Evolutionary conservation across 2,329 filamentous ascomycete genomes (phyloP), one percentile per base, ranked within the genome.

Genomic region (Xylaria sp.): DNA sequence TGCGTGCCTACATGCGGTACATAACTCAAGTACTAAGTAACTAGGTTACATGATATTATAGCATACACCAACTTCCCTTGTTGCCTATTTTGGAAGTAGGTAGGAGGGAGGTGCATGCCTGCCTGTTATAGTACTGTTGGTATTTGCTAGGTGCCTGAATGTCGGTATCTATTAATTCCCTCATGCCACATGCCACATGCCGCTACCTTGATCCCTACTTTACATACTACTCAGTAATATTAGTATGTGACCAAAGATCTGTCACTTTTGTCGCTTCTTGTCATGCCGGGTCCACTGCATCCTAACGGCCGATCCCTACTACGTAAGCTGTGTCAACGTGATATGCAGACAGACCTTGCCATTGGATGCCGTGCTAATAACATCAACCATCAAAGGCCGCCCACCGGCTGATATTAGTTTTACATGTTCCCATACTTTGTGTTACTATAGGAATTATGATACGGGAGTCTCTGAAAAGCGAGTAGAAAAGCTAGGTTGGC

Each of bases 211-310:
- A 44, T 4, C 16, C 40, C 18, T 44, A 44, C 16, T 21, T 44
- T 18, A 18, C 13, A 40, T 16, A 32, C 32, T 54, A 21, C 13
- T n/a, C n/a, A 44, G 5, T 35, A 35, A 10, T 35, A 35, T 35
- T 35, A 35, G 32, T 44, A n/a, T 44, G 13, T 44, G 40, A 57
- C 35, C 35, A 29, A 10, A 57, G 54, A 42, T 27, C 21, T 40
- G 54, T 42, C 23, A 10, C 35, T 42, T 27, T 42, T 25, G 54
- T 27, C 23, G 3, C 35, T 42, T 27, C 25, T 42, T 21, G 8
- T 42, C 53, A 40, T 57, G 53, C 35, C n/a, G 35, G 21, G 32
- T 47, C 47, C 51, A 37, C 25, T 48, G 27, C 29, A 58, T 64
- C 32, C 29, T n/a, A 40, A 53, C 27, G 21, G n/a, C 37, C 29